Conservation (phyloP, 1,284 basidiomycete species). For the Thelephora terrestris region DNA sequence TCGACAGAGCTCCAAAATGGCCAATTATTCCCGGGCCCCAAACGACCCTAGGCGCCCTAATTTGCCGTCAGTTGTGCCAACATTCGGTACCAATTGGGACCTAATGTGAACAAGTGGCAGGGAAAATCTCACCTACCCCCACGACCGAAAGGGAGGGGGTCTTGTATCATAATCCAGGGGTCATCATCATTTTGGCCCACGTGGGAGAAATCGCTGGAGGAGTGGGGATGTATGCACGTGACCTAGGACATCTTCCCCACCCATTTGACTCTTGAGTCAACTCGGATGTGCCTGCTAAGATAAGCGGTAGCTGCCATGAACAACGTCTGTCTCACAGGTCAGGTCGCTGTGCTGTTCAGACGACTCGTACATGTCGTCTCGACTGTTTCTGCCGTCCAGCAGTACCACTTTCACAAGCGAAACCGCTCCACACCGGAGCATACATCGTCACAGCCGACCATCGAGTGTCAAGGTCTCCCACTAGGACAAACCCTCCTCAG, state of each 20-base stretch:
- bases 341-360: conserved; percentile 48
- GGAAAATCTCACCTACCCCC: neutral
- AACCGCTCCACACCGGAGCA: conserved; percentile 1
- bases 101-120: too few species aligned
- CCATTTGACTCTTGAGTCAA: neutral
- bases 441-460: neutral
- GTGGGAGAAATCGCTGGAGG: neutral
- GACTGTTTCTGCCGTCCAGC: conserved; percentile 52
- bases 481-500: conserved; percentile 10
- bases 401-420: conserved; percentile 33
- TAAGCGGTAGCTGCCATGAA: conserved; percentile 31
- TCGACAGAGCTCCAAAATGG: too few species aligned
- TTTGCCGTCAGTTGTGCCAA: too few species aligned
- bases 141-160: neutral
- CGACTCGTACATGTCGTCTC: conserved; percentile 59
- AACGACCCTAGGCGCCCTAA: too few species aligned
- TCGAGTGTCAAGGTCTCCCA: conserved; percentile 8
- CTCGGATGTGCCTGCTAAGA: conserved; percentile 1
- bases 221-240: neutral
- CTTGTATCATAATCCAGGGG: neutral
- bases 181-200: too few species aligned
- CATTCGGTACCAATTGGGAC: too few species aligned
- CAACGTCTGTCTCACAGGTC: conserved; percentile 46
- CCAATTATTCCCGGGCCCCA: too few species aligned
- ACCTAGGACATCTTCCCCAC: neutral